Conservation (phyloP, 2,329 filamentous ascomycete species). For the Coniella vitis region DNA sequence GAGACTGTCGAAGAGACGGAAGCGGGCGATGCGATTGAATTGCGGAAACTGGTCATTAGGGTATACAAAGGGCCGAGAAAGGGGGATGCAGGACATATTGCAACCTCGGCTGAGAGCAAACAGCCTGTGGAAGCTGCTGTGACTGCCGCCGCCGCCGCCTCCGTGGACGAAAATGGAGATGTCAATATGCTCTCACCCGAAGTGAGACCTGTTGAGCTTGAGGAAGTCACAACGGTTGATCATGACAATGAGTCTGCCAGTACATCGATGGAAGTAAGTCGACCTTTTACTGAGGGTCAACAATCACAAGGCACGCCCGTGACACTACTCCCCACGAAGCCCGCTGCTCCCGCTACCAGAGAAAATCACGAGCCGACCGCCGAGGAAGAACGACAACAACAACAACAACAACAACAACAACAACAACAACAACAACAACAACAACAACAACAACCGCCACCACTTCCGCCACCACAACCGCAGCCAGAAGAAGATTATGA, state of each 20-base stretch:
- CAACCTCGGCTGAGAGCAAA: neutral
- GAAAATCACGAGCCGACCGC: neutral
- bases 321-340: too few relatives aligned
- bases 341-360: too few relatives aligned
- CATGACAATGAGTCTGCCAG: too few relatives aligned
- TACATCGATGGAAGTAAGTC: too few relatives aligned
- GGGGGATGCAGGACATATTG: neutral
- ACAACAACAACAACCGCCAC: neutral
- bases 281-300: too few relatives aligned
- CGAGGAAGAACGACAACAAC: neutral
- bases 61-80: constrained; percentile 27
- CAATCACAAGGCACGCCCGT: too few relatives aligned
- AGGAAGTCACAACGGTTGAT: too few relatives aligned
- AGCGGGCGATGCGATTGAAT: constrained; percentile 54
- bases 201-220: too few relatives aligned
- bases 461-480: neutral
- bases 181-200: constrained; percentile 16
- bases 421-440: neutral
- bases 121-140: neutral
- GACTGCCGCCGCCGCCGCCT: neutral
- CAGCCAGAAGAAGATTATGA: constrained; percentile 27
- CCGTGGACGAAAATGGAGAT: constrained; percentile 13
- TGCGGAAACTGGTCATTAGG: constrained; percentile 63
- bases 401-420: neutral
- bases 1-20: constrained; percentile 52